These are phyloP conservation scores for Castanea sativa DNA, from an alignment of 306 rosid species.

Conservation along the genomic window DNA sequence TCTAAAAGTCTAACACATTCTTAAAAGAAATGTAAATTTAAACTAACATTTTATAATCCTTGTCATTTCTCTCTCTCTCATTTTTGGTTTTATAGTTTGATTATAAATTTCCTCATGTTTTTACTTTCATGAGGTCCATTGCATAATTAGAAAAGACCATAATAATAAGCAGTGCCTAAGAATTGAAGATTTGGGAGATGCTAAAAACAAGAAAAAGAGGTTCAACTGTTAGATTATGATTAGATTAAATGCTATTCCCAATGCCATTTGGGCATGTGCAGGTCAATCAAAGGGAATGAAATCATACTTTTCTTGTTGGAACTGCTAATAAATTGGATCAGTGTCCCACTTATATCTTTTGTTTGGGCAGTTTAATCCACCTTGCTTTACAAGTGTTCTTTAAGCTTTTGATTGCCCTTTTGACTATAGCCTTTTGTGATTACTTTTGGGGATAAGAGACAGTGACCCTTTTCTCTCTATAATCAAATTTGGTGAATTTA, in stretches of 20 bases:
- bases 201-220: constrained; percentile 48
- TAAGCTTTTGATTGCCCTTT: constrained; percentile 54
- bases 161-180: constrained; percentile 38
- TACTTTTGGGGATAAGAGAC: constrained; percentile 48
- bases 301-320: constrained; percentile 20
- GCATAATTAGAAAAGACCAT: constrained; percentile 33
- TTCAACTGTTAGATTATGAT: constrained; percentile 59
- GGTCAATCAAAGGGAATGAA: constrained; percentile 36
- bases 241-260: constrained; percentile 60
- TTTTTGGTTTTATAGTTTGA: background rate
- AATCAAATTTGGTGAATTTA: constrained; percentile 27
- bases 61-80: constrained; percentile 24
- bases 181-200: constrained; percentile 39
- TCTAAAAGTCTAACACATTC: constrained; percentile 42
- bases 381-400: constrained; percentile 44
- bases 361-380: constrained; percentile 59
- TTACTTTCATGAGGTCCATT: constrained; percentile 21
- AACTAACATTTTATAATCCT: constrained; percentile 13
- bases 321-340: constrained; percentile 34
- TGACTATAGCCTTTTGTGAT: constrained; percentile 51
- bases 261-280: constrained; percentile 58
- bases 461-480: constrained; percentile 35
- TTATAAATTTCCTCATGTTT: background rate
- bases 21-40: constrained; percentile 33
- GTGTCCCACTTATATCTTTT: constrained; percentile 47